A percentile compares a stretch with the other conserved stretches of the same genome.
These are phyloP conservation scores for Pichia norvegensis DNA, from an alignment of 1,139 yeast genomes.

Conservation along the genomic window DNA sequence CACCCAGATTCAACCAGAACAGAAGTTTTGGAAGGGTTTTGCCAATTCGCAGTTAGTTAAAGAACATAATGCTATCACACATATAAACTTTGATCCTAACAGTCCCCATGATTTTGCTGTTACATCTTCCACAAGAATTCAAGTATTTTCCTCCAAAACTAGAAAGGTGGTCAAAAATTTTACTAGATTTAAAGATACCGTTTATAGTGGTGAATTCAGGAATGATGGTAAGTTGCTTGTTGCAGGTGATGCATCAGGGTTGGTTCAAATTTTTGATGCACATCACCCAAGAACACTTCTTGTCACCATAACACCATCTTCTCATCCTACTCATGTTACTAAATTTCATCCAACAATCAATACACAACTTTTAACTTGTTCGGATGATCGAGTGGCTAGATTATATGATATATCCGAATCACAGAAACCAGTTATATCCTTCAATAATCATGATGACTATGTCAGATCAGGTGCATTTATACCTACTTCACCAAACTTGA, in stretches of 20 bases:
- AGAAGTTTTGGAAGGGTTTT: slow-evolving; percentile 87
- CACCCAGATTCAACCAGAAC: slow-evolving; percentile 85
- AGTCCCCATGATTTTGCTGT: slow-evolving; percentile 91
- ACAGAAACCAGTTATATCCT: slow-evolving; percentile 54
- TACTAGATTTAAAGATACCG: slow-evolving; percentile 86
- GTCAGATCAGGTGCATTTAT: slow-evolving; percentile 76
- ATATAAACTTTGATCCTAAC: slow-evolving; percentile 78
- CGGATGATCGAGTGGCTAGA: slow-evolving; percentile 83
- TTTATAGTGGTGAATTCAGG: slow-evolving; percentile 76
- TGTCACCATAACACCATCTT: slow-evolving; percentile 72
- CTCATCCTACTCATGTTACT: slow-evolving; percentile 91
- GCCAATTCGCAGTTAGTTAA: slow-evolving; percentile 81
- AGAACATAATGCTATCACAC: slow-evolving; percentile 88
- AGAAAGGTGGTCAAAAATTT: slow-evolving; percentile 85
- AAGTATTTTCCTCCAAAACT: slow-evolving; percentile 85
- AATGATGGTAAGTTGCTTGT: slow-evolving; percentile 75
- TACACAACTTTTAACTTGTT: slow-evolving; percentile 74
- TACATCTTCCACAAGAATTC: slow-evolving; percentile 85
- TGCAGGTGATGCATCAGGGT: slow-evolving; percentile 85
- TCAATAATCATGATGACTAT: slow-evolving; percentile 80
- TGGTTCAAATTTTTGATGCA: slow-evolving; percentile 78
- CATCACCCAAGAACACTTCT: slow-evolving; percentile 64
- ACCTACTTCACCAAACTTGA: slow-evolving; percentile 57
- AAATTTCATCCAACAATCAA: slow-evolving; percentile 73
- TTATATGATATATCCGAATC: slow-evolving; percentile 85